These are phyloP conservation scores for Thermothielavioides terrestris DNA, from an alignment of 495 filamentous ascomycete species.

Conservation along the genomic window DNA sequence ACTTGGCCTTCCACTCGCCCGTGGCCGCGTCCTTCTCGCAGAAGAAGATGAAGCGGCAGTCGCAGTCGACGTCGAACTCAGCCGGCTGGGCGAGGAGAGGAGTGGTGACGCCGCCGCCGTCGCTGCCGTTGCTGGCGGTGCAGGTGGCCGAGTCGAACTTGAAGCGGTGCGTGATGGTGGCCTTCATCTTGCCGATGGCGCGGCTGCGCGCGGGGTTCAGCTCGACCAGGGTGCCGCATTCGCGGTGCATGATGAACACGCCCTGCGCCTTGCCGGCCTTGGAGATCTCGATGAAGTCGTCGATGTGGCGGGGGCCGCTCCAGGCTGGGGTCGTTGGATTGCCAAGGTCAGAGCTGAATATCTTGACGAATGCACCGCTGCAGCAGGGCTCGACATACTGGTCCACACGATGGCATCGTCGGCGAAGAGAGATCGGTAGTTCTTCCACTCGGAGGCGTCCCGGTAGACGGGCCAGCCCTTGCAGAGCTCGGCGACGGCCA, in stretches of 20 bases:
- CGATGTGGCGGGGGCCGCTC: conserved; percentile 45
- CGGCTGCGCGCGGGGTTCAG: conserved; percentile 37
- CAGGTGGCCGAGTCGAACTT: conserved; percentile 22
- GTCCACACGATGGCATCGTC: conserved; percentile 53
- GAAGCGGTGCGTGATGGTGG: conserved; percentile 61
- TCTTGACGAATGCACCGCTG: no score
- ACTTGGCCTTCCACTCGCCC: conserved; percentile 48
- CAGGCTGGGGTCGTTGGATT: conserved; percentile 46
- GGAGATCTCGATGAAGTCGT: conserved; percentile 52
- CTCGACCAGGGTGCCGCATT: conserved; percentile 54
- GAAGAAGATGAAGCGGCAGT: conserved; percentile 58
- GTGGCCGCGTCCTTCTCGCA: conserved; percentile 37
- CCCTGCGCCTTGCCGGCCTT: conserved; percentile 51
- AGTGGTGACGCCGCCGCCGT: background rate
- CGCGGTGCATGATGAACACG: conserved; percentile 61
- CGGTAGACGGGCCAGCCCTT: conserved; percentile 61
- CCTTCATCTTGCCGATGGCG: conserved; percentile 66
- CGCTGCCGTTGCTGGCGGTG: no score
- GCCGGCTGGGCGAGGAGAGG: conserved; percentile 18
- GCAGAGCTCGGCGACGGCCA: conserved; percentile 52
- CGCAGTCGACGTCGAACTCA: conserved; percentile 52
- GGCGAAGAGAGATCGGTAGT: conserved; percentile 53
- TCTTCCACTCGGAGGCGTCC: conserved; percentile 58
- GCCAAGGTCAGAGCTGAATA: no score
- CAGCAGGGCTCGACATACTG: conserved; percentile 30